A percentile compares a stretch with the other conserved stretches of the same genome.
These are phyloP conservation scores for Pseudogymnoascus destructans DNA, from an alignment of 2,329 filamentous ascomycete genomes.

Conservation along the genomic window DNA sequence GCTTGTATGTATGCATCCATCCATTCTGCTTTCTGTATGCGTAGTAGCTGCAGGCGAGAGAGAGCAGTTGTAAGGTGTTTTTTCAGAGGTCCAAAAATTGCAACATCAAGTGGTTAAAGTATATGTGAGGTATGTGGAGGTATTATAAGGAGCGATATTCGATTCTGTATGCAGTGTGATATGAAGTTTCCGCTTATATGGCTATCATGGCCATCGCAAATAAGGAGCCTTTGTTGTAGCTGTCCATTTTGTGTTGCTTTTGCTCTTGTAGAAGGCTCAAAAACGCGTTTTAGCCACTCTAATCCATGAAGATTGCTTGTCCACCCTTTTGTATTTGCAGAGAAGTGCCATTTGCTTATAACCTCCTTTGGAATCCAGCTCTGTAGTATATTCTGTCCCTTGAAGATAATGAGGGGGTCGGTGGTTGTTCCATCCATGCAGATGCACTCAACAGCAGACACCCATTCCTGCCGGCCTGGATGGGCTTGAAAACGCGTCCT, in stretches of 20 bases:
- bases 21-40: neutral
- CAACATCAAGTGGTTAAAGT: conserved; percentile 15
- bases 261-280: neutral
- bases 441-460: neutral
- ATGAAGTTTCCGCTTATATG: conserved; percentile 12
- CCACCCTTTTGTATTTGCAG: neutral
- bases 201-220: conserved; percentile 10
- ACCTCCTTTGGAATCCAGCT: neutral
- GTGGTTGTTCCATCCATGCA: neutral
- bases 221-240: neutral
- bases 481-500: neutral
- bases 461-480: neutral
- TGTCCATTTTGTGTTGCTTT: neutral
- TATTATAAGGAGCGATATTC: conserved; percentile 13
- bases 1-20: conserved; percentile 9
- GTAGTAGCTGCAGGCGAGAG: neutral
- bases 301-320: neutral
- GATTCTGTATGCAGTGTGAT: conserved; percentile 10
- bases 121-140: conserved; percentile 14
- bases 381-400: neutral
- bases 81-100: conserved; percentile 13
- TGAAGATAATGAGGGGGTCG: neutral
- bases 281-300: neutral
- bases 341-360: neutral
- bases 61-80: neutral